phyloP scores from a whole-genome alignment of 169 alveolate species.

The Plasmodium reichenowi region DNA sequence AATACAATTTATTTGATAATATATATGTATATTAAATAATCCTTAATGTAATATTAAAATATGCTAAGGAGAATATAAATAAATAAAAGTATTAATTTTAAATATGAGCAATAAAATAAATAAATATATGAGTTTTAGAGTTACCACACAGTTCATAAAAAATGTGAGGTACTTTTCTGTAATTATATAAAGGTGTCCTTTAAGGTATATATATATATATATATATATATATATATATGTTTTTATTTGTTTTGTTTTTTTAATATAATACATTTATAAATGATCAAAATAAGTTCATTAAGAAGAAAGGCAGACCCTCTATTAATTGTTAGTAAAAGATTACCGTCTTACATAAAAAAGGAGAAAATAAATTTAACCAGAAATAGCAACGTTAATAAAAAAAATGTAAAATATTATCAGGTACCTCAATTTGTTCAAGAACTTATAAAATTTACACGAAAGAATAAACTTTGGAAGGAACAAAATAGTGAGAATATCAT shows the following conservation, averaged over 20 bases:
- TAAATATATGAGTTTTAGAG: too few relatives aligned
- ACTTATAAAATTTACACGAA: slow-evolving; percentile 33
- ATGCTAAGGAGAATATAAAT: too few relatives aligned
- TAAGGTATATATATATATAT: neutral
- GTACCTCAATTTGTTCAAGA: slow-evolving; percentile 55
- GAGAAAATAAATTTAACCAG: slow-evolving; percentile 46
- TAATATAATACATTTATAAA: neutral
- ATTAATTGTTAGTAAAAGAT: slow-evolving; percentile 57
- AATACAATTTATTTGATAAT: too few relatives aligned
- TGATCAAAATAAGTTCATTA: slow-evolving; percentile 35
- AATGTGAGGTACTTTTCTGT: too few relatives aligned
- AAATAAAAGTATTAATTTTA: too few relatives aligned
- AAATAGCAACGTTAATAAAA: slow-evolving; percentile 16
- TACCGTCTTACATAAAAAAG: slow-evolving; percentile 54
- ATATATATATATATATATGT: neutral
- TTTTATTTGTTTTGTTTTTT: neutral
- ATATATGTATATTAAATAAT: too few relatives aligned
- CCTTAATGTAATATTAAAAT: too few relatives aligned
- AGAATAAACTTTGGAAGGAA: slow-evolving; percentile 11
- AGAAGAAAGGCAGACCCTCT: slow-evolving; percentile 52
- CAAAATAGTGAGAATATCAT: too few relatives aligned
- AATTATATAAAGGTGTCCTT: too few relatives aligned
- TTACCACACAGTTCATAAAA: too few relatives aligned
- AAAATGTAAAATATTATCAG: slow-evolving; percentile 59
- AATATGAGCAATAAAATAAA: too few relatives aligned